These are phyloP conservation scores for Epichloe typhina DNA, from an alignment of 2,329 filamentous ascomycete species.

Conservation along the genomic window DNA sequence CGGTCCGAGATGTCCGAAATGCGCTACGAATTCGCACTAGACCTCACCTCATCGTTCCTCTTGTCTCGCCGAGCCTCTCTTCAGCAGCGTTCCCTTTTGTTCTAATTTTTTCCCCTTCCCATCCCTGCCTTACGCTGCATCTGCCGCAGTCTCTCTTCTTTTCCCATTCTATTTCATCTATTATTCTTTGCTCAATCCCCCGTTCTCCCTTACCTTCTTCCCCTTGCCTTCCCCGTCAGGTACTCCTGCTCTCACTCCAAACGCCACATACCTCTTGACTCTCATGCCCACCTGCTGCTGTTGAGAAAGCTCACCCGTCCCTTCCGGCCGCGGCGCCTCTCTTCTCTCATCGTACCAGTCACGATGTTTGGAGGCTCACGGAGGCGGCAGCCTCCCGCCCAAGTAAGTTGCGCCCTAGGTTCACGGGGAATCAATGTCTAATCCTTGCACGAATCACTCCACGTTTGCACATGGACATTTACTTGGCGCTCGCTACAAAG, in stretches of 20 bases:
- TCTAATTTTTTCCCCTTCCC: not conserved
- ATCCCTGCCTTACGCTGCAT: not conserved
- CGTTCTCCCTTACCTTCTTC: not conserved
- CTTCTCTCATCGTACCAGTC: slow-evolving; percentile 1
- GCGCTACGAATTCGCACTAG: slow-evolving; percentile 5
- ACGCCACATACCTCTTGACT: slow-evolving; percentile 3
- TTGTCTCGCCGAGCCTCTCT: slow-evolving; percentile 6
- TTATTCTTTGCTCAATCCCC: not conserved
- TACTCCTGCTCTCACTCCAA: not conserved
- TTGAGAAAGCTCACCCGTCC: slow-evolving; percentile 6
- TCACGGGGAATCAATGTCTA: not conserved
- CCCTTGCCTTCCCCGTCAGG: not conserved
- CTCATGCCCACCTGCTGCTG: slow-evolving; percentile 7
- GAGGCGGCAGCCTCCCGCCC: slow-evolving; percentile 33
- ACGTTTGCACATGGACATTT: not conserved
- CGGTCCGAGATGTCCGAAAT: slow-evolving; percentile 6
- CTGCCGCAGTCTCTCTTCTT: not conserved
- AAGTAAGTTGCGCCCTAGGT: slow-evolving; percentile 26
- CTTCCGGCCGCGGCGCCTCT: slow-evolving; percentile 1
- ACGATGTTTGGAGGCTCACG: slow-evolving; percentile 38
- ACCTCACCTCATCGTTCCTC: not conserved
- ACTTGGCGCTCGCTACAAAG: not conserved
- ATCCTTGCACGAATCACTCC: not conserved
- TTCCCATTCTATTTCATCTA: not conserved
- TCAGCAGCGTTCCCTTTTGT: slow-evolving; percentile 6